Evolutionary conservation across 139 green algal genomes (phyloP), one percentile per base, ranked within the genome.

Genomic region (Chlorella sp.): DNA sequence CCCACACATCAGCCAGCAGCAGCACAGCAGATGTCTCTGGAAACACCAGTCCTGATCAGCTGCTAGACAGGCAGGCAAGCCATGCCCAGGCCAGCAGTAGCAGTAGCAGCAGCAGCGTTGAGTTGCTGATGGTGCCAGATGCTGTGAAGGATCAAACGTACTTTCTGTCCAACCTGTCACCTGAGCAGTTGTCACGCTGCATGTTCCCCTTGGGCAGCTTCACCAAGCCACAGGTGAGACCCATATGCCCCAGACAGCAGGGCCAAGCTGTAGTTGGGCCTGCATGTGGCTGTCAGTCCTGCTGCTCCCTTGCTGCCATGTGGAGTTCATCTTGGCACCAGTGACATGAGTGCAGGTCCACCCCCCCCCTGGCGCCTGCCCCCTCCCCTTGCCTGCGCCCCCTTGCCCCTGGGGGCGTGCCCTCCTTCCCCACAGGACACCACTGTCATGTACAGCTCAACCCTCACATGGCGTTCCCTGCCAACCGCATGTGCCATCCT

Each of bases 81-180:
- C n/a, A n/a, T n/a, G n/a, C n/a, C n/a, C n/a, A n/a, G n/a, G n/a
- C n/a, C n/a, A 74, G 70, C 51, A 77, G 64, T 24, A 33, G 62
- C 49, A 73, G 66, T 26, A 71, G 33, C 60, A 75, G 27, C 63
- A 75, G 42, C 68, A 73, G 69, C 31, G 49, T 29, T 63, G 69
- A 73, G 6, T 80, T 97, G 59, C 64, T 76, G 0, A 60, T 93
- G 51, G 93, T 85, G 0, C 83, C 88, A 0, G 93, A 98, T 75
- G 80, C 80, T 1, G 74, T 95, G 3, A 97, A 97, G 78, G 93
- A 97, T 74, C 93, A 97, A 80, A 97, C 91, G n/a, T 97, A 97
- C 79, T 97, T 97, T 36, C 71, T 97, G 72, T 87, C 93, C 0
- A 74, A 89, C 29, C 85, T 97, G 5, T 85, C 61, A 10, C 80